Base-by-base conservation (phyloP, 768 basidiomycete species). In the Agrocybe chaxingu region DNA sequence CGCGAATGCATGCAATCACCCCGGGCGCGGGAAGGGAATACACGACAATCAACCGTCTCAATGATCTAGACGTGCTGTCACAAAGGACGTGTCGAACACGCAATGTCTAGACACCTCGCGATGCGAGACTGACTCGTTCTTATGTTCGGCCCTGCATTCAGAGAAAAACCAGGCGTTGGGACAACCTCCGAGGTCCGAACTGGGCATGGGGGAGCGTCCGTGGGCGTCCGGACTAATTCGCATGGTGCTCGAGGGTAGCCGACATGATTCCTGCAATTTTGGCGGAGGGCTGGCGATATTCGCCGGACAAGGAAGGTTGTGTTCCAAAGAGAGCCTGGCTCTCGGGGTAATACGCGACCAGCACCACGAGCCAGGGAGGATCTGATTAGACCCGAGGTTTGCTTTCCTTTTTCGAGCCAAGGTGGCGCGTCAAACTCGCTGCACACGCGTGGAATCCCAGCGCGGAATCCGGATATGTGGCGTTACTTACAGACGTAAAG, bases 381-480 rank as follows among this genome's bases (percentile, higher is more conserved):
- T 24, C 24, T 24, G 24, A 24, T 24, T 24, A 24, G 24, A 24
- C 24, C 24, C 24, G 24, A 24, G 24, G 24, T 24, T 24, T 24
- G 24, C 24, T 24, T 24, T 24, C 24, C 24, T 24, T 24, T 24
- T 24, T 24, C 1, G 24, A 24, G 24, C 56, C 55, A 62, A 61
- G 61, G 63, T 64, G 66, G 68, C 65, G 66, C 65, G 52, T 51
- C 56, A 54, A 56, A 60, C 53, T 55, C 60, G 8, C 31, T 24
- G 24, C 52, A 31, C 44, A 41, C 56, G 55, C 56, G 50, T 38
- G 36, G 47, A 58, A 58, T 58, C 59, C 57, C 55, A 63, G 48
- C 53, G 57, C 56, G 63, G 62, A 66, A 58, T 62, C 70, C 72
- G 70, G 71, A 69, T 65, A 63, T 71, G 73, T 71, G 73, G 71